Conservation (phyloP, 345 rosid genomes). For the Citrus unshiu region DNA sequence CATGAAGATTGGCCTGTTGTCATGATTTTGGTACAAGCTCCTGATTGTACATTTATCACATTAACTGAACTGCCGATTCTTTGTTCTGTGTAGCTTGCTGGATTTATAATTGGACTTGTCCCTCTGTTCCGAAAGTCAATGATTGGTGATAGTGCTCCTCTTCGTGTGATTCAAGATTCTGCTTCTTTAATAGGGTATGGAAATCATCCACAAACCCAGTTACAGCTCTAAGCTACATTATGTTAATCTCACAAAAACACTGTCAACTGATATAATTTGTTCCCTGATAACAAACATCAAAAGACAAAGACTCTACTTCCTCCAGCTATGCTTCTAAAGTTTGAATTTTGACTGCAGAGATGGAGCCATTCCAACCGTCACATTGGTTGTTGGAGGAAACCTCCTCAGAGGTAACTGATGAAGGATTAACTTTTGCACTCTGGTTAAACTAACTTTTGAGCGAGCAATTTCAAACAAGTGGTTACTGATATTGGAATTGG, state of each 20-base stretch:
- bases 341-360: conserved; percentile 38
- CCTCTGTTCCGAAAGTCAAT: conserved; percentile 42
- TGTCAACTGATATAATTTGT: background rate
- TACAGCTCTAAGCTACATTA: background rate
- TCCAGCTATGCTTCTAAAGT: background rate
- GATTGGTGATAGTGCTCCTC: conserved; percentile 55
- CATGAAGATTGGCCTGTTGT: background rate
- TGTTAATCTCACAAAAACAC: background rate
- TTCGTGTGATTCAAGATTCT: conserved; percentile 56
- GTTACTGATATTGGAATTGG: background rate
- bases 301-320: background rate
- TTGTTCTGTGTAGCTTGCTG: conserved; percentile 40
- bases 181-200: conserved; percentile 54
- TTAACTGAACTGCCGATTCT: background rate
- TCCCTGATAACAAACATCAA: background rate
- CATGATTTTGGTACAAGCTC: background rate
- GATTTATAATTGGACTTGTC: conserved; percentile 45
- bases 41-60: background rate
- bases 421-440: background rate
- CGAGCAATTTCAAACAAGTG: background rate
- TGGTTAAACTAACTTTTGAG: background rate
- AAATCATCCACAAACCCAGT: background rate
- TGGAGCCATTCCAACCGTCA: conserved; percentile 62
- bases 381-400: conserved; percentile 64
- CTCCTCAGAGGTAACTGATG: conserved; percentile 47